These are phyloP conservation scores for Diaporthe sp. DNA, from an alignment of 2,329 filamentous ascomycete genomes.

Conservation along the genomic window DNA sequence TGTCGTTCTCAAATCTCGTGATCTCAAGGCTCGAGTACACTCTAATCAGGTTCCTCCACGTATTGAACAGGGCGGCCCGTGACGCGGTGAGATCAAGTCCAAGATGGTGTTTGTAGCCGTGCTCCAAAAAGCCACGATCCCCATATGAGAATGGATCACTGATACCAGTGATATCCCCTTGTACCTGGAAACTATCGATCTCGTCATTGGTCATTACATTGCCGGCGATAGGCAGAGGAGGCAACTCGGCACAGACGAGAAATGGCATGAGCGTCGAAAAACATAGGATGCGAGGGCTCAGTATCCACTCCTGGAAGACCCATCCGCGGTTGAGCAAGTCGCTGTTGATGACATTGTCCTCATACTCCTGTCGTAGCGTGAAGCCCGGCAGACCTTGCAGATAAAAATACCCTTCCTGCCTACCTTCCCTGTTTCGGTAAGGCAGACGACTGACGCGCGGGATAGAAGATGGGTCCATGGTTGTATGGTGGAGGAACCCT, in stretches of 20 bases:
- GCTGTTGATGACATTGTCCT: not conserved
- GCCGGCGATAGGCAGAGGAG: not conserved
- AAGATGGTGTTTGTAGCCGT: not conserved
- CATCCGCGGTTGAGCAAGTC: constrained; percentile 1
- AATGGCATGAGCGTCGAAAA: not conserved
- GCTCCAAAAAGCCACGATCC: not conserved
- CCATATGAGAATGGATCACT: not conserved
- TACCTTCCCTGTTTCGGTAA: not conserved
- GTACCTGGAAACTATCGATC: not conserved
- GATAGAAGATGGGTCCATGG: not conserved
- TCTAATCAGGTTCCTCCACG: not conserved
- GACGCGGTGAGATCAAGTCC: not conserved
- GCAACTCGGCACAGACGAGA: not conserved
- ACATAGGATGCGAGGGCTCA: not conserved
- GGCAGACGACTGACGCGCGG: not conserved
- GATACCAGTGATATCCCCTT: not conserved
- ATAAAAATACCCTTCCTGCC: not conserved
- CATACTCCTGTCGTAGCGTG: not conserved
- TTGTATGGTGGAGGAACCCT: not conserved
- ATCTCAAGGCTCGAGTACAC: not conserved
- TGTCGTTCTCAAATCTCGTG: not conserved
- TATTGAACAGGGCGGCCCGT: not conserved
- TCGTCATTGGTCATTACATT: not conserved
- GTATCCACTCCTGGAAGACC: constrained; percentile 28
- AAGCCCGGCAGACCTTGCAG: not conserved